Conservation (phyloP, 768 basidiomycete genomes). For the Xerocomellus dryophilus region DNA sequence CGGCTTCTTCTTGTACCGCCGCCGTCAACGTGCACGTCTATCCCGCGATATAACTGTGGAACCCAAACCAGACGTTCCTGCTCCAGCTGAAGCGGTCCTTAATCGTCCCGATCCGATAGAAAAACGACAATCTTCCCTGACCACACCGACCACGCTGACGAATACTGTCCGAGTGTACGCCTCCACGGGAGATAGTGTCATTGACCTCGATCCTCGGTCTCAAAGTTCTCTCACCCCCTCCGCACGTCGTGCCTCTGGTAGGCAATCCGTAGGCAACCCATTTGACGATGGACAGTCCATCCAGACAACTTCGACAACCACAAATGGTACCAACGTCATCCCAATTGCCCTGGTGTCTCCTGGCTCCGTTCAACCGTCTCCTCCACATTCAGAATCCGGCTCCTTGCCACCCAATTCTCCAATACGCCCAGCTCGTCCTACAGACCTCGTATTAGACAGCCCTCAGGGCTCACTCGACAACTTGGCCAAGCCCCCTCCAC, state of each 20-base stretch:
- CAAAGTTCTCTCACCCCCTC: slow-evolving; percentile 28
- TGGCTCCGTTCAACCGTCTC: slow-evolving; percentile 39
- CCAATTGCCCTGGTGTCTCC: slow-evolving; percentile 79
- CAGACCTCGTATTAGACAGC: slow-evolving; percentile 59
- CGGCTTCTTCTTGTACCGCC: slow-evolving; percentile 64
- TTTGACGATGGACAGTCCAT: slow-evolving; percentile 79
- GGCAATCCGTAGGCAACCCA: slow-evolving; percentile 50
- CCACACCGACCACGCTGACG: slow-evolving; percentile 16
- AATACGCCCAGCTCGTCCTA: slow-evolving; percentile 53
- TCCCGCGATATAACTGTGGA: slow-evolving; percentile 34
- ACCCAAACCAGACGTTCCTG: slow-evolving; percentile 59
- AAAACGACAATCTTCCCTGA: slow-evolving; percentile 39
- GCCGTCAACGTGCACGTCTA: slow-evolving; percentile 45
- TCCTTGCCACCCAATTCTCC: slow-evolving; percentile 38
- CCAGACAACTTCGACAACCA: slow-evolving; percentile 68
- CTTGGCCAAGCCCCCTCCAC: slow-evolving; percentile 35
- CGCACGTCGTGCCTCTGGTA: slow-evolving; percentile 16
- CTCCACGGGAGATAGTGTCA: slow-evolving; percentile 46
- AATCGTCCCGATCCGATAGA: slow-evolving; percentile 80
- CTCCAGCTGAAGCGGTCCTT: slow-evolving; percentile 72
- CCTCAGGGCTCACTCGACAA: slow-evolving; percentile 59
- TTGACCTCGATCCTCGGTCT: slow-evolving; percentile 58
- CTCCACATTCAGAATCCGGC: slow-evolving; percentile 33
- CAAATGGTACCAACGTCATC: slow-evolving; percentile 81
- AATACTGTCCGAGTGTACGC: slow-evolving; percentile 50